Percentiles rank a stretch among this genome's conserved stretches.
phyloP scores from a whole-genome alignment of 768 basidiomycete species.

The Kwoniella sp. region DNA sequence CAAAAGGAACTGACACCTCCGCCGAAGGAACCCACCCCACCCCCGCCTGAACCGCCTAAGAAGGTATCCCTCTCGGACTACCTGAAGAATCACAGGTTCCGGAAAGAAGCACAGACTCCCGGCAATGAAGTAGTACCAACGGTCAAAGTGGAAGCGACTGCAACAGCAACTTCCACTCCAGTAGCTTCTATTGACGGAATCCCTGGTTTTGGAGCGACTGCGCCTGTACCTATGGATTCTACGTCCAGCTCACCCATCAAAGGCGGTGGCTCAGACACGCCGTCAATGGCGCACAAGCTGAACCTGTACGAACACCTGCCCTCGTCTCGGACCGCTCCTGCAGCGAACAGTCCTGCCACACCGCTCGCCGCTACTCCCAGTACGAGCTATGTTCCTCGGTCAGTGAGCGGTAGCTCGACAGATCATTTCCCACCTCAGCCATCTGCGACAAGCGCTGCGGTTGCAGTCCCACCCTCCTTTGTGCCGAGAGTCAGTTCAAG shows the following conservation, averaged over 20 bases:
- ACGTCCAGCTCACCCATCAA: constrained; percentile 13
- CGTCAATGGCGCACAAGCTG: constrained; percentile 13
- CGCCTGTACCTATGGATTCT: background rate
- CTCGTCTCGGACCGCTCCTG: background rate
- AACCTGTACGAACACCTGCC: constrained; percentile 31
- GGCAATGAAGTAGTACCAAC: constrained; percentile 2
- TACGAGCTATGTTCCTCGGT: constrained; percentile 25
- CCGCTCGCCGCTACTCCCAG: constrained; percentile 11
- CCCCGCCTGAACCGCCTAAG: constrained; percentile 38
- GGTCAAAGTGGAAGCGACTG: background rate
- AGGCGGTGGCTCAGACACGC: constrained; percentile 18
- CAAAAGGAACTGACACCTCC: constrained; percentile 15
- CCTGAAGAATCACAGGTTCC: constrained; percentile 37
- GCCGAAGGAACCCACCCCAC: constrained; percentile 28
- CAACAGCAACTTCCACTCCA: background rate
- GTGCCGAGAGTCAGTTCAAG: constrained; percentile 25
- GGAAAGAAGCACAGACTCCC: constrained; percentile 31
- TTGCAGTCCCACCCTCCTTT: constrained; percentile 9
- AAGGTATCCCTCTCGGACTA: constrained; percentile 46
- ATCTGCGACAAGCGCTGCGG: background rate
- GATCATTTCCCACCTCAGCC: constrained; percentile 35
- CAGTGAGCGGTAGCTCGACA: constrained; percentile 7
- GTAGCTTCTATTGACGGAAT: constrained; percentile 16
- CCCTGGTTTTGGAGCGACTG: constrained; percentile 19
- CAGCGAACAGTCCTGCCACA: constrained; percentile 2